Conservation (phyloP, 2,329 filamentous ascomycete genomes). For the Trichophyton verrucosum region DNA sequence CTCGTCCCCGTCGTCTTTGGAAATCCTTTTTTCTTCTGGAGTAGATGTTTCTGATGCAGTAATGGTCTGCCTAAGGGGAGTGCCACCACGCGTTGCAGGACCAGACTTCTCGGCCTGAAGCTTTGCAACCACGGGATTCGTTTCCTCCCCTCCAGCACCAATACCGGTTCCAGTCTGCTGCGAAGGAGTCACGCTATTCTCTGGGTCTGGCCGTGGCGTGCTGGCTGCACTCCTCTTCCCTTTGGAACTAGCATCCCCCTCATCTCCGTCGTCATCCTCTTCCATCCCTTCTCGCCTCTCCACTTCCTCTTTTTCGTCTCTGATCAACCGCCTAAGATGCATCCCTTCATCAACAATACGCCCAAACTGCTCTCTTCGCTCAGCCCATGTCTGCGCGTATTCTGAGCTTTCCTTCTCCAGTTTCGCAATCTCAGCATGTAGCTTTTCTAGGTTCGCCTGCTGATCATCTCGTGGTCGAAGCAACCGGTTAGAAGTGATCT, state of each 20-base stretch:
- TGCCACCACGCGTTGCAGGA: conserved; percentile 21
- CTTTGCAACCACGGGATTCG: conserved; percentile 5
- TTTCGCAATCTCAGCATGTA: conserved; percentile 79
- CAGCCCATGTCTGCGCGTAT: conserved; percentile 71
- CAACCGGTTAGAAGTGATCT: conserved; percentile 69
- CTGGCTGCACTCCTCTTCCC: conserved; percentile 38
- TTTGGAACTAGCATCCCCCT: conserved; percentile 38
- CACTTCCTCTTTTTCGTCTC: conserved; percentile 90
- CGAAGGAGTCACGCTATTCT: conserved; percentile 26
- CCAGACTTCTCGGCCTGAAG: conserved; percentile 24
- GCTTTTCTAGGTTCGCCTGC: conserved; percentile 59
- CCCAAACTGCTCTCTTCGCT: conserved; percentile 75
- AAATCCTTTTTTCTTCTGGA: conserved; percentile 26
- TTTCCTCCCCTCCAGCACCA: conserved; percentile 9
- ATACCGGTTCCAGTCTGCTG: conserved; percentile 17
- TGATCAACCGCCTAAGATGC: conserved; percentile 69
- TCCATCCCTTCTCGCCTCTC: conserved; percentile 74
- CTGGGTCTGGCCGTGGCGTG: conserved; percentile 40
- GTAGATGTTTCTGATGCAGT: conserved; percentile 14
- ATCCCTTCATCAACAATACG: conserved; percentile 85
- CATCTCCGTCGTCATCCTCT: conserved; percentile 47
- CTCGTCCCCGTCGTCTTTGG: conserved; percentile 42
- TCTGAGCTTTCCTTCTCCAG: conserved; percentile 71
- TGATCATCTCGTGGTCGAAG: conserved; percentile 78
- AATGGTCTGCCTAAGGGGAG: conserved; percentile 26